Base-by-base conservation (phyloP, 345 rosid species). In the Gossypium arboreum region DNA sequence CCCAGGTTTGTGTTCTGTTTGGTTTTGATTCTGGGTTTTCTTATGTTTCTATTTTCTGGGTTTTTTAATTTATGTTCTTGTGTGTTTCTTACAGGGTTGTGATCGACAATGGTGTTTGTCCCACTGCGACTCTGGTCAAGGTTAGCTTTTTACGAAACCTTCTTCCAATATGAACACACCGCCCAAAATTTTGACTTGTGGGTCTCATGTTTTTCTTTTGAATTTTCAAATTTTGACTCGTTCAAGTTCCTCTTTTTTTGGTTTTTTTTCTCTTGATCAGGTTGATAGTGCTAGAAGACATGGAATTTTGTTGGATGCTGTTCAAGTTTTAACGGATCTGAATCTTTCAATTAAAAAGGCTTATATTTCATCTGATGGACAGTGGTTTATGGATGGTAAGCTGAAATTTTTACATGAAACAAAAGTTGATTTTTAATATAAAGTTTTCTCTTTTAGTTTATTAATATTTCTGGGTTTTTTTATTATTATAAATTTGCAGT, bases 311-410 rank as follows among this genome's bases (percentile, higher is more conserved):
- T 79, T 95, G 29, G 98, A 95, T 62, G 93, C 99, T 2, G 97
- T 95, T 29, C 97, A 93, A 79, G 89, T 93, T 72, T 91, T 95
- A 69, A 90, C 99, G 2, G 99, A 95, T 88, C 94, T 95, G 41
- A 89, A 93, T 75, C 98, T 95, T 75, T 91, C 94, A 52, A 87
- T 95, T 58, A 93, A 90, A 79, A 95, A 93, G 76, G 99, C 97
- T 76, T 84, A 95, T 80, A 88, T 95, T 73, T 90, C 97, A 67
- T 89, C 92, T 8, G 99, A 93, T 80, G 98, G 99, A 69, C 80
- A 82, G 34, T 95, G 93, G 93, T 89, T 86, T 90, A 95, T 95
- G 98, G 98, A 95, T 84, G 99, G 99, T 95, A 82, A 80, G 84
- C 74, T 57, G 54, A 77, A n/a, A 5, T 34, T 34, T n/a, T 71